These are phyloP conservation scores for Leucaena leucocephala DNA, from an alignment of 306 rosid genomes.

Conservation along the genomic window DNA sequence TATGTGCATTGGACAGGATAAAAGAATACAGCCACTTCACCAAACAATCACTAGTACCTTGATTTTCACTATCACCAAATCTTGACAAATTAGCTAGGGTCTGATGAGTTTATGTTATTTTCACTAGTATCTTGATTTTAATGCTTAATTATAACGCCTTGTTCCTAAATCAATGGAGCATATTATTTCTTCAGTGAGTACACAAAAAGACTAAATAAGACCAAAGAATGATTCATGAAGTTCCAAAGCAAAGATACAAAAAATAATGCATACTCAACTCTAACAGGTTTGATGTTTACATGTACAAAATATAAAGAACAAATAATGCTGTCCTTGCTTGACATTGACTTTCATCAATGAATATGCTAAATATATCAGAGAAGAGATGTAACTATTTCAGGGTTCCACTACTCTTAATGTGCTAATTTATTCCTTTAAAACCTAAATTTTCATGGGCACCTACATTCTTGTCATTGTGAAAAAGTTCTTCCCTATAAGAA, in stretches of 20 bases:
- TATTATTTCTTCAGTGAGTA: background rate
- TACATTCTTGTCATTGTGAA: background rate
- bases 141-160: background rate
- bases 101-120: background rate
- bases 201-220: slow-evolving; percentile 14
- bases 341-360: background rate
- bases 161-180: background rate
- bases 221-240: slow-evolving; percentile 2
- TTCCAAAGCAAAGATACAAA: slow-evolving; percentile 17
- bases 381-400: background rate
- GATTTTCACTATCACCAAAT: background rate
- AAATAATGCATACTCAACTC: background rate
- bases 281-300: background rate
- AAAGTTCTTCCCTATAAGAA: background rate
- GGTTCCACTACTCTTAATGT: background rate
- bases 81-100: background rate
- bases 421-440: background rate
- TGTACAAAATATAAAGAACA: background rate
- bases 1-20: background rate
- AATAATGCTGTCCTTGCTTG: background rate
- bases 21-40: background rate
- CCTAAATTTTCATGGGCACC: background rate
- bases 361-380: background rate
- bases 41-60: background rate
- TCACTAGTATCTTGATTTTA: background rate